These are phyloP conservation scores for Gentiana macrophylla DNA, from an alignment of 257 asterid genomes.

Conservation along the genomic window DNA sequence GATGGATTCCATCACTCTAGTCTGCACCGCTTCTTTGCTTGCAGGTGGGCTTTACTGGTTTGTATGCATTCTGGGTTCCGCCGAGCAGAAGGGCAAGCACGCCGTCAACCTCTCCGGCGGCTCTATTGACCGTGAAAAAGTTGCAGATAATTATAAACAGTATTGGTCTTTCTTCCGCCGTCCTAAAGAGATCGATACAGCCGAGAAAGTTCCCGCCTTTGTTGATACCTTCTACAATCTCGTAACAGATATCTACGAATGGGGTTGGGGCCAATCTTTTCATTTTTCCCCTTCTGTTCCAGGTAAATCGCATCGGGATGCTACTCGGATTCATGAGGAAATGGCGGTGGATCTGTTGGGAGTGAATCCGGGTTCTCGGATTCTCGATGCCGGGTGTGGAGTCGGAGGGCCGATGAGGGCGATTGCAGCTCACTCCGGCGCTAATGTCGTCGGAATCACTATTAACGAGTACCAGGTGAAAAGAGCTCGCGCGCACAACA, in stretches of 20 bases:
- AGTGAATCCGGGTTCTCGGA: neutral
- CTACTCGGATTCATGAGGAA: slow-evolving; percentile 2
- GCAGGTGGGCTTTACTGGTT: slow-evolving; percentile 2
- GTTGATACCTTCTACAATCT: slow-evolving; percentile 2
- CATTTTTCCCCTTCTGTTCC: slow-evolving; percentile 4
- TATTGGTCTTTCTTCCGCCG: slow-evolving; percentile 2
- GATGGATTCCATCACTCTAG: slow-evolving; percentile 1
- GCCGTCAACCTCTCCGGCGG: slow-evolving; percentile 1
- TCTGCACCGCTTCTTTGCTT: neutral
- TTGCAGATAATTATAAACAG: neutral
- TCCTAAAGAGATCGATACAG: slow-evolving; percentile 1
- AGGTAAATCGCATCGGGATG: slow-evolving; percentile 2
- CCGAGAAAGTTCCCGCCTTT: slow-evolving; percentile 1
- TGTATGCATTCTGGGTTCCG: neutral
- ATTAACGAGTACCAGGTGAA: slow-evolving; percentile 8
- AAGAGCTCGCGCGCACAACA: neutral
- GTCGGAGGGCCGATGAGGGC: slow-evolving; percentile 4
- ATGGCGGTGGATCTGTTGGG: slow-evolving; percentile 1
- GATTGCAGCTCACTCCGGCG: neutral
- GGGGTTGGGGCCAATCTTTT: slow-evolving; percentile 4
- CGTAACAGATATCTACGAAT: slow-evolving; percentile 3
- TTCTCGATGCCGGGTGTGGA: slow-evolving; percentile 2
- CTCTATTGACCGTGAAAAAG: neutral
- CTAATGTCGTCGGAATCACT: slow-evolving; percentile 1
- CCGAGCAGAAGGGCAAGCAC: neutral